Base-by-base conservation (phyloP, 192 early-diverging fungal species). In the Gamsiella multidivaricata region DNA sequence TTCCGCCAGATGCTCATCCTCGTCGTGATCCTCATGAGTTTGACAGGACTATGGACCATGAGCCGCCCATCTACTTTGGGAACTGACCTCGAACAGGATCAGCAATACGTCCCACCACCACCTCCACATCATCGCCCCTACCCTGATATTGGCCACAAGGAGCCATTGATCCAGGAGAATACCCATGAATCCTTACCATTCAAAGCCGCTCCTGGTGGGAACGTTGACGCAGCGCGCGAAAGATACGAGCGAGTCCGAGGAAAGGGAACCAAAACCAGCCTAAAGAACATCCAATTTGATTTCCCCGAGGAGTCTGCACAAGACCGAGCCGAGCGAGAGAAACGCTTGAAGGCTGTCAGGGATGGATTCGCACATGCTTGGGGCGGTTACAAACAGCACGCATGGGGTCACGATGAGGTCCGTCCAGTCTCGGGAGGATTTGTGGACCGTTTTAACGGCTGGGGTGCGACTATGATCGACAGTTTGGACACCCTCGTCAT, bases 401-500 rank as follows among this genome's bases (percentile, higher is more conserved):
- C 93, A 1, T 94, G 92, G 81, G 93, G 94, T 12, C 80, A 85
- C n/a, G 96, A 97, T 63, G 92, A 93, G 57, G 70, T 84, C 28
- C 28, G 42, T 2, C 87, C 87, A 5, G 75, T 87, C 18, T 51
- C 49, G 11, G 81, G 81, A 45, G 28, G 49, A 15, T 26, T 33
- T 31, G 47, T n/a, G 14, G 79, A 87, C 36, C 49, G 58, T 5
- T 83, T 82, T 57, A 86, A 85, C 61, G 87, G 87, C 5, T 89
- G 86, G 88, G 88, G 85, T 17, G 87, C 87, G 9, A 95, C 94
- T 2, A 90, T 95, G 39, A 84, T 97, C 53, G 96, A 98, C 72
- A 80, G 91, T 2, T 81, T 98, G 28, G 96, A 98, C 68, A 96
- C 95, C 1, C 82, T 97, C 32, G 87, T 88, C 39, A 89, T 98